phyloP scores from a whole-genome alignment of 2,329 filamentous ascomycete species.

The Plectosphaerella sp. region DNA sequence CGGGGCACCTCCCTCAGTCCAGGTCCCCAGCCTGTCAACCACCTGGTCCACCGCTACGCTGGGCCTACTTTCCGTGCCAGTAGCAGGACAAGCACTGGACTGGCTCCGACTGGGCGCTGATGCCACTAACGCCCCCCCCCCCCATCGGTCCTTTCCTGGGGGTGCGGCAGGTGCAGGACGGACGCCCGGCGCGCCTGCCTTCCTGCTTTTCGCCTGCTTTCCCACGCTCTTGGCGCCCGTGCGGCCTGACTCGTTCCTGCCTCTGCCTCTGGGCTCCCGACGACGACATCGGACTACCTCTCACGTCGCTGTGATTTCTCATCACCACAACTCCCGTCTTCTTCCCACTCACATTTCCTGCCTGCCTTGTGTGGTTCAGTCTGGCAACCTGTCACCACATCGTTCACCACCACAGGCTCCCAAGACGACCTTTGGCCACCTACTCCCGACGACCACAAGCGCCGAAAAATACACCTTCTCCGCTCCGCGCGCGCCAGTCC shows the following conservation, averaged over 20 bases:
- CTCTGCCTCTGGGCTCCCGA: background rate
- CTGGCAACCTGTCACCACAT: background rate
- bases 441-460: background rate
- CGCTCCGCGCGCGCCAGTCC: too few relatives aligned
- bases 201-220: background rate
- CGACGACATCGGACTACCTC: constrained; percentile 1
- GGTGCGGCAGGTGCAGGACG: too few relatives aligned
- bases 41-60: too few relatives aligned
- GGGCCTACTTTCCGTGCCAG: too few relatives aligned
- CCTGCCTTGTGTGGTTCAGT: background rate
- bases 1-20: background rate
- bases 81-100: too few relatives aligned
- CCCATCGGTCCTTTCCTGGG: background rate
- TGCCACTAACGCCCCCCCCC: background rate
- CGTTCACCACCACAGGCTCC: background rate
- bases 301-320: background rate
- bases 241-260: background rate
- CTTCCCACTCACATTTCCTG: background rate
- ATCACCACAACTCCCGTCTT: background rate
- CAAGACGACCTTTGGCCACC: background rate
- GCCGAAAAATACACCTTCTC: background rate
- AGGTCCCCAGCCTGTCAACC: background rate
- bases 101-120: background rate
- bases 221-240: background rate
- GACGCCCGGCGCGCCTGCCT: too few relatives aligned